Evolutionary conservation across 768 basidiomycete species (phyloP).

Genomic region (Tephrocybe sp.): DNA sequence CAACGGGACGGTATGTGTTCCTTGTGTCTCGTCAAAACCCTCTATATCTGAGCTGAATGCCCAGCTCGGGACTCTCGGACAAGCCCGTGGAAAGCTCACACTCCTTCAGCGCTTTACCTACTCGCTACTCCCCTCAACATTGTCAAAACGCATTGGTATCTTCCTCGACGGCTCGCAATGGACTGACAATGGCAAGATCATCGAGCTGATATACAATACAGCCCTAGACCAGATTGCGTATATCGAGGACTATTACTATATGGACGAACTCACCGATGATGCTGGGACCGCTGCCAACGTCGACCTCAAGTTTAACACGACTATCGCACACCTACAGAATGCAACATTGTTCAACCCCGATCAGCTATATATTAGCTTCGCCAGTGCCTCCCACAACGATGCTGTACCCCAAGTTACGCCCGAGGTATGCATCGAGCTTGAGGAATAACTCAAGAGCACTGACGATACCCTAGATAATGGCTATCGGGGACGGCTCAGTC

Average conservation of each 20-base stretch:
- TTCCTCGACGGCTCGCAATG: conserved; percentile 41
- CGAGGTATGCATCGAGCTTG: conserved; percentile 23
- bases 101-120: conserved; percentile 51
- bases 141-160: conserved; percentile 43
- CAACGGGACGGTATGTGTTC: conserved; percentile 36
- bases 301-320: conserved; percentile 41
- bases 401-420: conserved; percentile 36
- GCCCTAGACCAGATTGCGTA: conserved; percentile 37
- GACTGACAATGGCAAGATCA: conserved; percentile 48
- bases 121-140: conserved; percentile 35
- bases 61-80: conserved; percentile 48
- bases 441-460: not conserved
- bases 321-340: conserved; percentile 39
- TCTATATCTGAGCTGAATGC: no score
- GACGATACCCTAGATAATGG: conserved; percentile 38
- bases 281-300: conserved; percentile 39
- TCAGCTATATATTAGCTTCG: conserved; percentile 49
- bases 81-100: conserved; percentile 51
- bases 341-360: conserved; percentile 37
- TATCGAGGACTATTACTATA: conserved; percentile 50
- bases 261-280: conserved; percentile 29
- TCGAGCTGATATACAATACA: conserved; percentile 44
- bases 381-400: conserved; percentile 40
- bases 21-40: no score
- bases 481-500: conserved; percentile 38